These are phyloP conservation scores for Ensete glaucum DNA, from an alignment of 176 grass and related monocot genomes.

Conservation along the genomic window DNA sequence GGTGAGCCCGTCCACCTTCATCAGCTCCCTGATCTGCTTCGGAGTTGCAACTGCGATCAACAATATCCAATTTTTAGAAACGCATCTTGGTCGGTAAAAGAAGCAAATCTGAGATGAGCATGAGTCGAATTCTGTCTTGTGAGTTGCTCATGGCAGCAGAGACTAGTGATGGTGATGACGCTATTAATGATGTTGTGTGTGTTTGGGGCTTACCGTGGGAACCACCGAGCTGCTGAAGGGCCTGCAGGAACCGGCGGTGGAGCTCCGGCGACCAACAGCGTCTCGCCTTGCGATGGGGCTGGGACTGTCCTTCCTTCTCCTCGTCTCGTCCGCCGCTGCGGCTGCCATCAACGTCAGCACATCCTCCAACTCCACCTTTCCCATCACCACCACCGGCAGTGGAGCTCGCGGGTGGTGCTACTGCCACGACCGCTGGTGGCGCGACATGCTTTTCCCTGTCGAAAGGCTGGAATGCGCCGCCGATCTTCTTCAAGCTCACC, in stretches of 20 bases:
- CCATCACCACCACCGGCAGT: background rate
- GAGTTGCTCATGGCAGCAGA: no score
- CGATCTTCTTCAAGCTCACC: conserved; percentile 27
- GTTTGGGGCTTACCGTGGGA: conserved; percentile 46
- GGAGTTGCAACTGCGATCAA: conserved; percentile 62
- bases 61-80: background rate
- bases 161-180: no score
- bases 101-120: background rate
- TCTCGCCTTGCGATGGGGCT: conserved; percentile 41
- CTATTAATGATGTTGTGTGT: background rate
- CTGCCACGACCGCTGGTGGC: conserved; percentile 29
- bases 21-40: conserved; percentile 49
- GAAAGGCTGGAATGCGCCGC: conserved; percentile 79
- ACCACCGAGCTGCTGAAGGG: conserved; percentile 69
- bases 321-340: conserved; percentile 10
- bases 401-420: conserved; percentile 29
- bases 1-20: conserved; percentile 27
- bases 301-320: conserved; percentile 35
- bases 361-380: conserved; percentile 22
- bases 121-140: no score
- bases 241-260: conserved; percentile 64
- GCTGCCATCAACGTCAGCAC: background rate
- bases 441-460: conserved; percentile 39
- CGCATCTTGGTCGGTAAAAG: background rate
- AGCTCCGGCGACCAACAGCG: conserved; percentile 92